A percentile compares a stretch with the other conserved stretches of the same genome.
These are phyloP conservation scores for Ceratocystiopsis sp. DNA, from an alignment of 2,329 filamentous ascomycete species.

Conservation along the genomic window DNA sequence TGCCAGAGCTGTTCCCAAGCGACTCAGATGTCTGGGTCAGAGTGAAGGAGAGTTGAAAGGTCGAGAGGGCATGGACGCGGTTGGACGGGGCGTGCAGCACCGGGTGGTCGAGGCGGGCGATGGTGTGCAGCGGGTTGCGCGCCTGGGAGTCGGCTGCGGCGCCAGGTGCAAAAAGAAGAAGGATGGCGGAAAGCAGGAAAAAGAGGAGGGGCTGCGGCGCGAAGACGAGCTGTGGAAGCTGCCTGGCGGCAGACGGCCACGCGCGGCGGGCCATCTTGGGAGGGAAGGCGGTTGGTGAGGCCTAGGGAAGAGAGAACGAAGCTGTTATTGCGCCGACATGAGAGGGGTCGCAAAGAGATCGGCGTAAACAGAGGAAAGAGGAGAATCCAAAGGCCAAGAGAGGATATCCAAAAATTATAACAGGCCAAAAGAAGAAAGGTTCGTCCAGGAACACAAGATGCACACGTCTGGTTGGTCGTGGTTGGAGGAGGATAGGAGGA, in stretches of 20 bases:
- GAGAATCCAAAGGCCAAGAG: not conserved
- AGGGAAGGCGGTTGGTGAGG: too few species aligned
- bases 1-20: constrained; percentile 13
- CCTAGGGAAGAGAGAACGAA: too few species aligned
- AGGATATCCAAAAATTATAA: not conserved
- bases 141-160: constrained; percentile 48
- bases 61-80: constrained; percentile 61
- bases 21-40: constrained; percentile 19
- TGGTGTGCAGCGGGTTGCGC: constrained; percentile 59
- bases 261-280: too few species aligned
- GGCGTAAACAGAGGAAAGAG: not conserved
- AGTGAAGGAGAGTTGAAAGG: constrained; percentile 72
- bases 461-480: too few species aligned
- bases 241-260: too few species aligned
- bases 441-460: not conserved
- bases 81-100: constrained; percentile 64
- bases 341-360: not conserved
- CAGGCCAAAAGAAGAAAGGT: not conserved
- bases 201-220: constrained; percentile 6
- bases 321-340: not conserved
- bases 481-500: not conserved
- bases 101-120: constrained; percentile 57
- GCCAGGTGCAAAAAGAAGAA: constrained; percentile 4
- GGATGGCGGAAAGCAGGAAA: constrained; percentile 9
- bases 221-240: too few species aligned